These are phyloP conservation scores for Penstemon davidsonii DNA, from an alignment of 257 asterid species.

Conservation along the genomic window DNA sequence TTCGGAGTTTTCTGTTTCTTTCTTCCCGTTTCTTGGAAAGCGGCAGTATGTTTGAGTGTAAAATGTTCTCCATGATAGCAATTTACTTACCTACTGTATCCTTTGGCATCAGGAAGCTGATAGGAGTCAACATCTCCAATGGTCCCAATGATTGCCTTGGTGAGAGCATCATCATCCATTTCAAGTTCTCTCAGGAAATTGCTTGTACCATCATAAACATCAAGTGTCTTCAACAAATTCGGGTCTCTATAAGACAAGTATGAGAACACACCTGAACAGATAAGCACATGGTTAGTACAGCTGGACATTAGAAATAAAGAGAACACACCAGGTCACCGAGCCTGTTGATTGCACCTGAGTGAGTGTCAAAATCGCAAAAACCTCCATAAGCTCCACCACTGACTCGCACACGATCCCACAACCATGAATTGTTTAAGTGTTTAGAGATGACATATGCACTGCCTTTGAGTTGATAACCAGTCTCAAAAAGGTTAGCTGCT, in stretches of 20 bases:
- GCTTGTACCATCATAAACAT: slow-evolving; percentile 87
- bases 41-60: background rate
- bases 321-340: slow-evolving; percentile 13
- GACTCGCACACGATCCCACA: slow-evolving; percentile 99
- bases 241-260: slow-evolving; percentile 96
- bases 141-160: slow-evolving; percentile 96
- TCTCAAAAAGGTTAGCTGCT: slow-evolving; percentile 87
- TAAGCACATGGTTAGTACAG: slow-evolving; percentile 23
- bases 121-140: slow-evolving; percentile 94
- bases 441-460: slow-evolving; percentile 92
- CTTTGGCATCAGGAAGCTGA: slow-evolving; percentile 98
- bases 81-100: slow-evolving; percentile 77
- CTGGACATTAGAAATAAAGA: slow-evolving; percentile 9
- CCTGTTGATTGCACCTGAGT: slow-evolving; percentile 60
- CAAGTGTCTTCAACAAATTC: slow-evolving; percentile 87
- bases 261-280: slow-evolving; percentile 83
- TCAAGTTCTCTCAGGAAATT: slow-evolving; percentile 81
- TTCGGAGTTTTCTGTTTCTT: background rate
- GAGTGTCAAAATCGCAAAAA: slow-evolving; percentile 91
- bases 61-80: slow-evolving; percentile 3
- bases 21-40: background rate
- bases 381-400: slow-evolving; percentile 99
- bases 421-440: slow-evolving; percentile 80
- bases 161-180: slow-evolving; percentile 84
- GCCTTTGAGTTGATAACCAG: slow-evolving; percentile 91